A percentile compares a stretch with the other conserved stretches of the same genome.
Evolutionary conservation across 768 basidiomycete genomes (phyloP).

Genomic region (Suillus clintonianus): DNA sequence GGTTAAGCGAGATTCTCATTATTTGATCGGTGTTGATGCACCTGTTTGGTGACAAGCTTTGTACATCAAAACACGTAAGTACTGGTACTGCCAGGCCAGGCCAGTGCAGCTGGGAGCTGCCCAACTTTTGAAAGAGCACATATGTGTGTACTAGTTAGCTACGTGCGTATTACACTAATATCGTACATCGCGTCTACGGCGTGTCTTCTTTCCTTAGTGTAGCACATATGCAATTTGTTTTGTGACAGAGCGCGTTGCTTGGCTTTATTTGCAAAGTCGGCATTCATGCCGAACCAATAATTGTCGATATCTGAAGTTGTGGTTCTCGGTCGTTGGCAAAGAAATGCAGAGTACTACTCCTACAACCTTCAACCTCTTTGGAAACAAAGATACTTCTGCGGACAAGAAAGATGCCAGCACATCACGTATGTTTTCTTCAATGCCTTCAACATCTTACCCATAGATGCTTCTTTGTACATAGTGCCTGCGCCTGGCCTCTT

Average conservation of each 20-base stretch:
- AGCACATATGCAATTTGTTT: no score
- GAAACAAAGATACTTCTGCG: conserved; percentile 34
- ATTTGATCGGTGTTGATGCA: neutral
- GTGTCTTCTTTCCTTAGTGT: neutral
- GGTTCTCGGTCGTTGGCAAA: neutral
- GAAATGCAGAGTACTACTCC: conserved; percentile 3
- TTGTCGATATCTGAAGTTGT: neutral
- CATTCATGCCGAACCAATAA: neutral
- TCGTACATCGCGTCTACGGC: neutral
- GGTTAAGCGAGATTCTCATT: conserved; percentile 19
- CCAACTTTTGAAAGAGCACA: no score
- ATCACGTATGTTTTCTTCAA: conserved; percentile 7
- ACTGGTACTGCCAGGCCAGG: no score
- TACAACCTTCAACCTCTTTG: conserved; percentile 31
- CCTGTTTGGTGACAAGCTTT: conserved; percentile 28
- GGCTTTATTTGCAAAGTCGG: neutral
- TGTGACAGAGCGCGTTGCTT: neutral
- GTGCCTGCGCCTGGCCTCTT: conserved; percentile 29
- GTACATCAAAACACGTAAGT: conserved; percentile 20
- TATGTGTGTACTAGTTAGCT: no score
- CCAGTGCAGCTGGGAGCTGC: no score
- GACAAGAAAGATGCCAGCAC: conserved; percentile 46
- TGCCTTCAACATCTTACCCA: no score
- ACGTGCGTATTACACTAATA: no score
- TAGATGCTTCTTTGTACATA: conserved; percentile 7